Base-by-base conservation (phyloP, 2,329 filamentous ascomycete species). In the Curvularia verruculosa region DNA sequence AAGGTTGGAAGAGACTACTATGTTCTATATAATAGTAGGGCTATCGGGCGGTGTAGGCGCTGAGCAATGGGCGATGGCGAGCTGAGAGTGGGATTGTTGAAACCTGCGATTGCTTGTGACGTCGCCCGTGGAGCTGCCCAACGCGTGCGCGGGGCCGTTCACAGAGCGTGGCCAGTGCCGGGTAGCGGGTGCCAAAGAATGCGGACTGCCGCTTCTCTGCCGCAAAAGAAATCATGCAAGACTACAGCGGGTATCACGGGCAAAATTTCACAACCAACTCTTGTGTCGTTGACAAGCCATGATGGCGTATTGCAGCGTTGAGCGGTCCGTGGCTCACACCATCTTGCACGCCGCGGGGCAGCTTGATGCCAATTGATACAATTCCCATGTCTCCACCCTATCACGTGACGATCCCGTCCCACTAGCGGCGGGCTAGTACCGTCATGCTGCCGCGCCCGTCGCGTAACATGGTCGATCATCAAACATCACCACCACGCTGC, bases 21-120 rank as follows among this genome's bases (percentile, higher is more conserved):
- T n/a, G n/a, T n/a, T n/a, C n/a, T n/a, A n/a, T n/a, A n/a, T n/a
- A n/a, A n/a, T n/a, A n/a, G n/a, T n/a, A 60, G 52, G 46, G 40
- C 48, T 58, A 54, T 34, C 52, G 23, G 45, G 63, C 61, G 59
- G 36, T 48, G 60, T 50, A 48, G 49, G 28, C 29, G 57, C 45
- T 49, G 51, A 46, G 49, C 31, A 34, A 13, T 34, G 44, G 45
- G 29, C 29, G 29, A 31, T 29, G 18, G 19, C 18, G 39, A 29
- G 37, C 44, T 57, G 44, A 54, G 48, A 50, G 53, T 48, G 39
- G 47, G 29, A 39, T 52, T 29, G 51, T 45, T 36, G 21, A 56
- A 61, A 56, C 52, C 54, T 54, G 58, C 44, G 26, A 65, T 26
- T 7, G 26, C 58, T 61, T 56, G 65, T 70, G 67, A 70, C 67